Evolutionary conservation across 2,329 filamentous ascomycete genomes (phyloP), one percentile per base, ranked within the genome.

Genomic region (Tolypocladium pustulatum): DNA sequence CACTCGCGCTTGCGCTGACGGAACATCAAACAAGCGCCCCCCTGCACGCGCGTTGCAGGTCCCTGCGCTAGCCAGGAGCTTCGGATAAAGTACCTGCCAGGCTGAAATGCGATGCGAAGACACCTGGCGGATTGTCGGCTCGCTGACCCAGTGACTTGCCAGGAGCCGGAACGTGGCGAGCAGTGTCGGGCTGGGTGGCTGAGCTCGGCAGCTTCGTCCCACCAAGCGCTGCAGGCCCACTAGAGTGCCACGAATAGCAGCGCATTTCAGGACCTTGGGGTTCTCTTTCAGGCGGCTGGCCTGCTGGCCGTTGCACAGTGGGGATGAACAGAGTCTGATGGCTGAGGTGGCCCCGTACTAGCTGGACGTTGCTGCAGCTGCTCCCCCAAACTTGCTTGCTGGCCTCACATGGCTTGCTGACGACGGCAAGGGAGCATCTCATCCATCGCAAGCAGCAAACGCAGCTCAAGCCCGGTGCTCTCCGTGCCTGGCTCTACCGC

Each of bases 151-250:
- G 34, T 51, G 49, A 57, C 56, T 37, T 34, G 37, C 36, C 49
- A 6, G 37, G n/a, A 54, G 37, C 56, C 34, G 49, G 56, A 57
- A 57, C 56, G 49, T 38, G 56, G 49, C 37, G 46, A 57, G 56
- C 36, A 49, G 15, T 57, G 49, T 46, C 22, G 41, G 41, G 32
- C 5, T 34, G 32, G 32, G n/a, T 57, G 56, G 56, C 49, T 57
- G 49, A 51, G 41, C 55, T 37, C 25, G 49, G 37, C 56, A 12
- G 49, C 32, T 30, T 7, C 15, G 41, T 25, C 12, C 38, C 30
- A 17, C 37, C 27, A 3, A n/a, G 30, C 30, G 17, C 40, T 36
- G 55, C 30, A 40, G 41, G 20, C 51, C 38, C 27, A 51, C 41
- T 56, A 41, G 32, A 34, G 41, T 34, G 56, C 49, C 49, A 32